A percentile compares a stretch with the other conserved stretches of the same genome.
Conservation (phyloP, 441 rosid species). For the Jatropha podagrica region DNA sequence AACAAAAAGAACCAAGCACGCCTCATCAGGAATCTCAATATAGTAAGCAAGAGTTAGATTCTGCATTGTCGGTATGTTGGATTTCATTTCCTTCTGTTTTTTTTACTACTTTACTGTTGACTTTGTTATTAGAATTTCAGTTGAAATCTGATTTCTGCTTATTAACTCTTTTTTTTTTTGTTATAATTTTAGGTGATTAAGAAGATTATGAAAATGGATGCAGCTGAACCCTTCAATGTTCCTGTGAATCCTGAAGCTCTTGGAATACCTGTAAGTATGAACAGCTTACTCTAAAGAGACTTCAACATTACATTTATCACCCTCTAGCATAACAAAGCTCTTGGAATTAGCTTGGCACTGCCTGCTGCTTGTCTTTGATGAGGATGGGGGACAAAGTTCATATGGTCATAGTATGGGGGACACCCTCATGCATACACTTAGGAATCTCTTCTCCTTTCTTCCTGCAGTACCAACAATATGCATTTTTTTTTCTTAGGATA, state of each 20-base stretch:
- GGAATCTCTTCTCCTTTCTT: slow-evolving; percentile 5
- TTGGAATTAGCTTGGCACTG: background rate
- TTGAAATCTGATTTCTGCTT: slow-evolving; percentile 9
- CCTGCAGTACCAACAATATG: no score
- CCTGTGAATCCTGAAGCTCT: slow-evolving; percentile 97
- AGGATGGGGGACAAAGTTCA: background rate
- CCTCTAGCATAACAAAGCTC: background rate
- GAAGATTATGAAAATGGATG: slow-evolving; percentile 99
- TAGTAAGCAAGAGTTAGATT: slow-evolving; percentile 70
- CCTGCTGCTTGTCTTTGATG: background rate
- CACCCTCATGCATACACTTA: background rate
- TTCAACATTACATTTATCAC: background rate
- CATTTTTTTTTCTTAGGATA: background rate
- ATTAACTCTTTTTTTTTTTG: slow-evolving; percentile 2
- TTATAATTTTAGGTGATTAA: slow-evolving; percentile 56
- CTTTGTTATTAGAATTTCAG: slow-evolving; percentile 4
- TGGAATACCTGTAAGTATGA: slow-evolving; percentile 88
- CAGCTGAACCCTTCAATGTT: slow-evolving; percentile 87
- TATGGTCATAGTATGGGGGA: background rate
- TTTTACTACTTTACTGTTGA: background rate
- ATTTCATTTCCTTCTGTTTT: background rate
- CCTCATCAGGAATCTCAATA: slow-evolving; percentile 36
- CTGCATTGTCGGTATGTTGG: slow-evolving; percentile 60
- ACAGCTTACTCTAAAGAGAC: background rate
- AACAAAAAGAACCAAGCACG: slow-evolving; percentile 45